Base-by-base conservation (phyloP, 2,329 filamentous ascomycete genomes). In the Pyrenophora tritici-repentis region DNA sequence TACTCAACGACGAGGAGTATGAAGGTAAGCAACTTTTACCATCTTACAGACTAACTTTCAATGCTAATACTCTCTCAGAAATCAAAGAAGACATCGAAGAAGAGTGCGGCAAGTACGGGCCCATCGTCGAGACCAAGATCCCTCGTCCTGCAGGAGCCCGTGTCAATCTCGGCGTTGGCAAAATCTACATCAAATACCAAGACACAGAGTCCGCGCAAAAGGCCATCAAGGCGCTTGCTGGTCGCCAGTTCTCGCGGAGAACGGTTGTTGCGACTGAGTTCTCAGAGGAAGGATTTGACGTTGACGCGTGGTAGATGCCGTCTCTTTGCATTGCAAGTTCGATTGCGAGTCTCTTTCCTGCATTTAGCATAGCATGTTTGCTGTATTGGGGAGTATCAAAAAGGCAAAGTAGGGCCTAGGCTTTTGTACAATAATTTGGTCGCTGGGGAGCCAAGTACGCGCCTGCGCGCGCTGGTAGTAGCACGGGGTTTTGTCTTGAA, bases 261-360 rank as follows among this genome's bases (percentile, higher is more conserved):
- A 99, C 94, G 3, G 95, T 99, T 22, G 91, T 99, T 10, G 91
- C 90, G 2, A 97, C 94, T 3, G 97, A 94, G 76, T 99, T 97
- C 74, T 89, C 91, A 17, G 95, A 97, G 86, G 93, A 97, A 76
- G 96, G 96, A 71, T 97, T 97, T 65, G 93, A 97, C 67, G 89
- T 95, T 50, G 85, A 84, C 66, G 90, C 91, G 41, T 96, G 91
- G 90, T 96, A 86, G 59, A 40, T 36, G 2, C 4, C 6, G 14
- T 13, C 17, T 17, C 20, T 37, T 43, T 42, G 31, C 34, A 18
- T 35, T 42, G 37, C 35, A 36, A 20, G 17, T 53, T 49, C 34
- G n/a, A 38, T 31, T 26, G 43, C 34, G 18, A 22, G 20, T 39
- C 22, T 29, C 13, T 38, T 34, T 53, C 22, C 26, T 52, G 44